phyloP scores from a whole-genome alignment of 2,329 filamentous ascomycete genomes.

The Cladosporium sp. region DNA sequence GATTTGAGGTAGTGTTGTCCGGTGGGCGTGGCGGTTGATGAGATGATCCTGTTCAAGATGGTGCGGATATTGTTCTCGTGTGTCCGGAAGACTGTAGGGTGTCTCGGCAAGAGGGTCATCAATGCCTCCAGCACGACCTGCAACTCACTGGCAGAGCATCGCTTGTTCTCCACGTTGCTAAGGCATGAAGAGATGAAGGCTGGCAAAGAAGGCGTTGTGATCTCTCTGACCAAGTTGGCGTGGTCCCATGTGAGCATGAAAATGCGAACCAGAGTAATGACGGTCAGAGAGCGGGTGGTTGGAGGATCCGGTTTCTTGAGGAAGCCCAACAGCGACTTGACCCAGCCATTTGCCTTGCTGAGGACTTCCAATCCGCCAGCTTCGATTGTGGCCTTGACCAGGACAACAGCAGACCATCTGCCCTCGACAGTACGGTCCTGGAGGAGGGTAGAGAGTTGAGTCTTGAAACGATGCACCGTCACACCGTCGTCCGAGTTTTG shows the following conservation, averaged over 20 bases:
- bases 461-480: conserved; percentile 78
- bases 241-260: conserved; percentile 78
- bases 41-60: conserved; percentile 21
- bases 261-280: conserved; percentile 75
- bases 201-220: conserved; percentile 76
- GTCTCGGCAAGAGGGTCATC: conserved; percentile 66
- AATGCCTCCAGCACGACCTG: conserved; percentile 69
- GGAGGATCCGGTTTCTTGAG: conserved; percentile 75
- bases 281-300: conserved; percentile 68
- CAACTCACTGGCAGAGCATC: conserved; percentile 35
- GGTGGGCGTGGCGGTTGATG: conserved; percentile 35
- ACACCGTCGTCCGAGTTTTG: conserved; percentile 62
- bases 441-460: conserved; percentile 69
- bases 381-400: conserved; percentile 78
- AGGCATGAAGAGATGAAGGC: conserved; percentile 69
- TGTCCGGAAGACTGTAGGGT: conserved; percentile 77
- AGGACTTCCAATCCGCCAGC: conserved; percentile 80
- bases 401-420: conserved; percentile 69
- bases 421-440: conserved; percentile 70
- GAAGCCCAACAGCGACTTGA: conserved; percentile 67
- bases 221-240: conserved; percentile 77
- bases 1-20: conserved; percentile 17
- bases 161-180: conserved; percentile 50
- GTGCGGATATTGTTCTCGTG: conserved; percentile 59
- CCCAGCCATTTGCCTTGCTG: conserved; percentile 68